Evolutionary conservation across 345 rosid species (phyloP), one percentile per base, ranked within the genome.

Genomic region (Salix udensis): DNA sequence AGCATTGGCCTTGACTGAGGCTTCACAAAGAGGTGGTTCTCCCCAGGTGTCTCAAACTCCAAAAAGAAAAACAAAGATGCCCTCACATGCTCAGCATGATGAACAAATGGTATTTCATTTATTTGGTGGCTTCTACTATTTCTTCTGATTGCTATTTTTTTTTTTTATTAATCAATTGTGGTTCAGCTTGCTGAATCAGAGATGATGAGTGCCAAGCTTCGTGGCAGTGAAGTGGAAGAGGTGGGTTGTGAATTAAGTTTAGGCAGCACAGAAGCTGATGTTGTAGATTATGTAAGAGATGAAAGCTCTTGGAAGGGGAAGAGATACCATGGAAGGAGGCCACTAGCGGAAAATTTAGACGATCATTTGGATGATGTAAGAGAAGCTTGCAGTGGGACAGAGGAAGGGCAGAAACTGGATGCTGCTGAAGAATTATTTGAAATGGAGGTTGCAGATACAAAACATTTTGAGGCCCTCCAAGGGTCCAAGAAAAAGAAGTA

Each of bases 361-460:
- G 81, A 83, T 80, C 75, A 78, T 74, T 91, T 88, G 70, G 97
- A 91, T 84, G 96, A 88, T 72, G 86, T 86, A 64, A 90, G 87
- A 67, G 98, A 87, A 86, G 95, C 95, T 46, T 88, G 94, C 82
- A 96, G 97, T 61, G 97, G 94, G 73, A 91, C 96, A 68, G 91
- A 92, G 61, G 90, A 90, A 88, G 96, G 93, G 77, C 76, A 85
- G 78, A 82, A 86, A 44, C 58, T 87, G 78, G 77, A 82, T 55
- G 75, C 71, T 75, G 61, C n/a, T 65, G 83, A 82, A 79, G 94
- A 87, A 68, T 84, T 84, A 73, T 72, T 87, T 69, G 88, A 85
- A 78, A 67, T 76, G 68, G 89, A 85, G 68, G 48, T 68, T 67
- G 50, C 26, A 23, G 61, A 55, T 40, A 42, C 76, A 78, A 78